Base-by-base conservation (phyloP, 2,329 filamentous ascomycete genomes). In the Penicillium sp. region DNA sequence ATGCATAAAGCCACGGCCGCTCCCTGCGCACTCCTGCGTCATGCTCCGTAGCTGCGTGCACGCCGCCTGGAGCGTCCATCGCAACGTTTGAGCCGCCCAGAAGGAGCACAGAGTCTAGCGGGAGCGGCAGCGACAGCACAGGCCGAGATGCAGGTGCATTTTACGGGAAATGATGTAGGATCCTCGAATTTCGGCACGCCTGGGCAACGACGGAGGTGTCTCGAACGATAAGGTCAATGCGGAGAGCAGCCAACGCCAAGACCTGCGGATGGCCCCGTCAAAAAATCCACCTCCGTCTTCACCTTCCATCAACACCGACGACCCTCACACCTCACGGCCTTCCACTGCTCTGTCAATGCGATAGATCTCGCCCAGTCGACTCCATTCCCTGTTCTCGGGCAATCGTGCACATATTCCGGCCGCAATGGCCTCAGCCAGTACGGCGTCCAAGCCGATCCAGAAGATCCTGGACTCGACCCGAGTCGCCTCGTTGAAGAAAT, bases 1-100 rank as follows among this genome's bases (percentile, higher is more conserved):
- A 83, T 70, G 84, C 78, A 67, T 84, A 80, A 45, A 86, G 77
- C 79, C 83, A 84, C 62, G 82, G 81, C 65, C 78, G 76, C 62
- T 81, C 80, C 69, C 76, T 79, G 66, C 76, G 79, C 66, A 65
- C 73, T 61, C 70, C 69, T 59, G 70, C 67, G 62, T 71, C 73
- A 61, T 73, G 68, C 49, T 65, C 63, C 57, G 62, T 53, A 53
- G 59, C 60, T 62, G 60, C 56, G 56, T 64, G 59, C 58, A 61
- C 45, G 60, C 42, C 56, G 40, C 59, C 59, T 38, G 47, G 42
- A 57, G 49, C 49, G 33, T 64, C 61, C 65, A 66, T 65, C 42
- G 37, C 22, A 51, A 40, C 24, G 33, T 42, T 30, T 38, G 35
- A 38, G 35, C 33, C 22, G 42, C 22, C 53, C 56, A 38, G 35